These are phyloP conservation scores for Diospyros kaki DNA, from an alignment of 148 eudicot species.

Conservation along the genomic window DNA sequence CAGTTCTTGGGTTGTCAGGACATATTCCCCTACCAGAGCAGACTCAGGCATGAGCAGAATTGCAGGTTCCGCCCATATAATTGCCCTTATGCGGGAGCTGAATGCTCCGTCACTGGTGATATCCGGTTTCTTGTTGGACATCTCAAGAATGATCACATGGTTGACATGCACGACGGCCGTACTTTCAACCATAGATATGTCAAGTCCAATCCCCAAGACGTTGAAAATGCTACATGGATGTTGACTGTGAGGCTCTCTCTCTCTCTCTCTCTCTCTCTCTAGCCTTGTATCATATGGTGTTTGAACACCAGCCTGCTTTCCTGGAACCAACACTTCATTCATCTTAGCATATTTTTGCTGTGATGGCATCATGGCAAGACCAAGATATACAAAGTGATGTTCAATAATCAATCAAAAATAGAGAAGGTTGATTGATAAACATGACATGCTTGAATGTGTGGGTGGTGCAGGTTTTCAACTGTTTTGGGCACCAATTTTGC, in stretches of 20 bases:
- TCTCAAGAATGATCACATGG: slow-evolving; percentile 49
- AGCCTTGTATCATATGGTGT: neutral
- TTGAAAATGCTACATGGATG: slow-evolving; percentile 61
- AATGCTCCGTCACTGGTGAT: slow-evolving; percentile 49
- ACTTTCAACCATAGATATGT: slow-evolving; percentile 57
- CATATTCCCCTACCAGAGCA: slow-evolving; percentile 36
- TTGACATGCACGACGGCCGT: slow-evolving; percentile 55
- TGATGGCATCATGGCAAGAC: too few species aligned
- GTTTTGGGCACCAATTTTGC: slow-evolving; percentile 43
- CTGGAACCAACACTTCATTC: too few species aligned
- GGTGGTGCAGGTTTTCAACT: slow-evolving; percentile 37
- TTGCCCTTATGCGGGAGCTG: slow-evolving; percentile 58
- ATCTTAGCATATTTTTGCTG: too few species aligned
- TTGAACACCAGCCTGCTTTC: too few species aligned
- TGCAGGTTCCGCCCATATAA: slow-evolving; percentile 55
- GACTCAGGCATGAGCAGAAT: slow-evolving; percentile 45
- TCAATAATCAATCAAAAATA: neutral
- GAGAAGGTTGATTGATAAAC: too few species aligned
- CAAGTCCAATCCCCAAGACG: slow-evolving; percentile 39
- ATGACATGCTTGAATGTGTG: neutral
- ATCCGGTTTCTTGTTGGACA: slow-evolving; percentile 50
- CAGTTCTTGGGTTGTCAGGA: slow-evolving; percentile 53
- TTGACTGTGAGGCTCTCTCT: slow-evolving; percentile 37
- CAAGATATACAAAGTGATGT: too few species aligned
- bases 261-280: neutral